Conservation (phyloP, 2,329 filamentous ascomycete genomes). For the Sporothrix schenckii region DNA sequence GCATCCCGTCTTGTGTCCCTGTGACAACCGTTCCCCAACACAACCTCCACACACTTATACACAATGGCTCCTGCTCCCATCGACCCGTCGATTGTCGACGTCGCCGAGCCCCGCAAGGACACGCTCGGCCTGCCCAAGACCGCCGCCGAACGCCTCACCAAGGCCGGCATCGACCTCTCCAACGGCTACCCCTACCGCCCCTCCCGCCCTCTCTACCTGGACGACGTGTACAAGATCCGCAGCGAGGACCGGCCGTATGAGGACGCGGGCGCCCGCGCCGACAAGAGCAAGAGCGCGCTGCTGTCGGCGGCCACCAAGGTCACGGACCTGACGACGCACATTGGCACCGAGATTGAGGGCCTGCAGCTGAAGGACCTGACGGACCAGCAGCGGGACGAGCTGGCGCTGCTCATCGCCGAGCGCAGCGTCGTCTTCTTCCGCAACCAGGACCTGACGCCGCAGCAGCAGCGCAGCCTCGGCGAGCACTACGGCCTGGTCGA, state of each 20-base stretch:
- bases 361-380: slow-evolving; percentile 65
- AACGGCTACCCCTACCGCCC: slow-evolving; percentile 73
- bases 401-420: slow-evolving; percentile 65
- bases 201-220: slow-evolving; percentile 66
- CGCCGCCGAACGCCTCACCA: slow-evolving; percentile 62
- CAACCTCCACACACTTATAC: background rate
- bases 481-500: slow-evolving; percentile 68
- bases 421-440: slow-evolving; percentile 68
- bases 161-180: slow-evolving; percentile 70
- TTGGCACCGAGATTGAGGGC: slow-evolving; percentile 67
- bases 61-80: slow-evolving; percentile 61
- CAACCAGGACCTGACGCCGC: slow-evolving; percentile 63
- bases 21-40: background rate
- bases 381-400: slow-evolving; percentile 61
- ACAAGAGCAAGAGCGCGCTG: slow-evolving; percentile 65
- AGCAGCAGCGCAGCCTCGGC: slow-evolving; percentile 65
- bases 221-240: slow-evolving; percentile 70
- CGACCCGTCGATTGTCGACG: slow-evolving; percentile 64
- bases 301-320: slow-evolving; percentile 65
- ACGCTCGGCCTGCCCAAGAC: slow-evolving; percentile 62
- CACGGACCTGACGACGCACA: slow-evolving; percentile 62
- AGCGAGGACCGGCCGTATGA: slow-evolving; percentile 57
- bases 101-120: slow-evolving; percentile 65
- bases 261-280: slow-evolving; percentile 66
- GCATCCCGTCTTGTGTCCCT: background rate